Evolutionary conservation across 441 rosid genomes (phyloP).

Genomic region (Brassica hybrid): DNA sequence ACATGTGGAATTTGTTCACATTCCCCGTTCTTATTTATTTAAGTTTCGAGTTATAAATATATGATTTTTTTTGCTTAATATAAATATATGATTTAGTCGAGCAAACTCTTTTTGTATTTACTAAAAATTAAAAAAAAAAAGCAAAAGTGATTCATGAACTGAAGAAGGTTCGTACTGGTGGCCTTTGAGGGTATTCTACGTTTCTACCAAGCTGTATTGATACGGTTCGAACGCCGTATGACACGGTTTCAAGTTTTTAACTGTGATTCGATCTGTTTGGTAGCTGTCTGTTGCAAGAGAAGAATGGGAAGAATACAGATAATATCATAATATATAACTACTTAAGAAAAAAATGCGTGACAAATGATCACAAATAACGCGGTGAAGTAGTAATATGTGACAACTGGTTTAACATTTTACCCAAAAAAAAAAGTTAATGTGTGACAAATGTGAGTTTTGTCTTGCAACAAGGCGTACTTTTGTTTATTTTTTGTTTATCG

Average conservation of each 20-base stretch:
- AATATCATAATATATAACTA: neutral
- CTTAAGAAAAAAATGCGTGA: neutral
- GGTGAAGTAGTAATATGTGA: neutral
- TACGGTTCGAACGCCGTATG: neutral
- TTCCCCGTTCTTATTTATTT: neutral
- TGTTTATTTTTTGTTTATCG: neutral
- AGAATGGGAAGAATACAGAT: neutral
- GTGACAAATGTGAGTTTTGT: neutral
- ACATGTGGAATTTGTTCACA: neutral
- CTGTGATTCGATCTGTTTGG: neutral
- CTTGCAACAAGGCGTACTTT: neutral
- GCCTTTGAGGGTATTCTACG: neutral
- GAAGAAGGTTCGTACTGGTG: neutral
- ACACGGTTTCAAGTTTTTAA: conserved; percentile 21
- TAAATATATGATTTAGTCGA: neutral
- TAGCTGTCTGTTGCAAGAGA: neutral
- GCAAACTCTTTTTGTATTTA: neutral
- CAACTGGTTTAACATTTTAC: neutral
- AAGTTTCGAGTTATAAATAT: neutral
- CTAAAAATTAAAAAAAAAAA: neutral
- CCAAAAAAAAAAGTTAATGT: neutral
- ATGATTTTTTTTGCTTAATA: neutral
- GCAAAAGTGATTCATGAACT: neutral
- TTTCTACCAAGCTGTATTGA: conserved; percentile 9
- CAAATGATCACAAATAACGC: neutral